Evolutionary conservation across 2,329 filamentous ascomycete species (phyloP).

Genomic region (Aspergillus texensis): DNA sequence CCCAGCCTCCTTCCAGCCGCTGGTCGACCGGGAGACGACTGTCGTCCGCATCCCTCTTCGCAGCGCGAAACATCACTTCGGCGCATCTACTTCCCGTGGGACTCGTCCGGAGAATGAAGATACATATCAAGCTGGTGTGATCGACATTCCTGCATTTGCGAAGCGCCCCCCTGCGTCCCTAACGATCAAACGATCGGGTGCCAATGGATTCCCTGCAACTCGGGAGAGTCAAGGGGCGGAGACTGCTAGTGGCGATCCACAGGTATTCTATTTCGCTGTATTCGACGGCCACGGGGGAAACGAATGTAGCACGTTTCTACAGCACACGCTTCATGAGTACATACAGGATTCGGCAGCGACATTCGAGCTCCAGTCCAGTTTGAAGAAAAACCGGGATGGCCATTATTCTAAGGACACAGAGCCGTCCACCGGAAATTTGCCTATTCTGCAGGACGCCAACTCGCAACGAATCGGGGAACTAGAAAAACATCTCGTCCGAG

Average conservation of each 20-base stretch:
- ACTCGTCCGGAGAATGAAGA: slow-evolving; percentile 91
- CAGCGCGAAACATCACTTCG: slow-evolving; percentile 95
- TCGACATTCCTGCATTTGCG: slow-evolving; percentile 90
- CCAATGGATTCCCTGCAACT: slow-evolving; percentile 28
- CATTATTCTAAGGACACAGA: slow-evolving; percentile 17
- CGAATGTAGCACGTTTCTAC: slow-evolving; percentile 84
- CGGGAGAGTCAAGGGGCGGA: slow-evolving; percentile 67
- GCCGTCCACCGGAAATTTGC: slow-evolving; percentile 36
- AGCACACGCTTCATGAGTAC: slow-evolving; percentile 83
- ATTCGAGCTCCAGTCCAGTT: slow-evolving; percentile 77
- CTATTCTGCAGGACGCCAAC: slow-evolving; percentile 57
- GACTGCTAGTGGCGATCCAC: slow-evolving; percentile 81
- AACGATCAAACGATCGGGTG: slow-evolving; percentile 41
- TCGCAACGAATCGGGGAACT: slow-evolving; percentile 66
- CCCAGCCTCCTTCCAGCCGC: slow-evolving; percentile 61
- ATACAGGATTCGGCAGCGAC: slow-evolving; percentile 77
- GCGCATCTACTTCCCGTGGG: slow-evolving; percentile 75
- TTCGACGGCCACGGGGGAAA: slow-evolving; percentile 94
- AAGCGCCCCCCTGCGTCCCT: slow-evolving; percentile 72
- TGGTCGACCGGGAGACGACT: slow-evolving; percentile 76
- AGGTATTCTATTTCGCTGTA: slow-evolving; percentile 95
- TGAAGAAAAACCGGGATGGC: slow-evolving; percentile 50
- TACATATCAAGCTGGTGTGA: slow-evolving; percentile 88
- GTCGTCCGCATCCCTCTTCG: slow-evolving; percentile 92
- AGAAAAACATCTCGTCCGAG: slow-evolving; percentile 69